Percentiles rank a stretch among this genome's conserved stretches.
phyloP scores from a whole-genome alignment of 2,329 filamentous ascomycete genomes.

The Calcarisporium arbuscula region DNA sequence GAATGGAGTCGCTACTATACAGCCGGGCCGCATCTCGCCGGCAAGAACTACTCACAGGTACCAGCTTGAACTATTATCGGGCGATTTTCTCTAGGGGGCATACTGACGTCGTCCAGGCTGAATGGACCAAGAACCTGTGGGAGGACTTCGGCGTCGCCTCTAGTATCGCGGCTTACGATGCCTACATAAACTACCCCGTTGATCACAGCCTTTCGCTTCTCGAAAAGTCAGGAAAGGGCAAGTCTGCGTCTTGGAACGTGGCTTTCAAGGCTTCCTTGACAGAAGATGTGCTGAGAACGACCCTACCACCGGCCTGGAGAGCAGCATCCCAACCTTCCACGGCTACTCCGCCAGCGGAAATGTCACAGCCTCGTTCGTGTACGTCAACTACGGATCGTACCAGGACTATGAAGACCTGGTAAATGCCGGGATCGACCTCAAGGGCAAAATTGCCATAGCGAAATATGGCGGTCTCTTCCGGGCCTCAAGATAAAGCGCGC shows the following conservation, averaged over 20 bases:
- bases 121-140: slow-evolving; percentile 72
- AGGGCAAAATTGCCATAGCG: slow-evolving; percentile 80
- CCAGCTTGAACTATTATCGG: background rate
- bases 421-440: slow-evolving; percentile 64
- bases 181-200: slow-evolving; percentile 71
- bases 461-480: slow-evolving; percentile 85
- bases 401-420: slow-evolving; percentile 78
- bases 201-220: slow-evolving; percentile 64
- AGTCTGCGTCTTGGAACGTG: slow-evolving; percentile 46
- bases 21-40: slow-evolving; percentile 66
- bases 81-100: background rate
- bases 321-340: slow-evolving; percentile 84
- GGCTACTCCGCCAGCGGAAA: slow-evolving; percentile 92
- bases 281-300: slow-evolving; percentile 85
- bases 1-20: slow-evolving; percentile 79
- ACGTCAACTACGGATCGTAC: slow-evolving; percentile 86
- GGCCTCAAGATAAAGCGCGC: slow-evolving; percentile 90
- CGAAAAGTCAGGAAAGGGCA: slow-evolving; percentile 31
- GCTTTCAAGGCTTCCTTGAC: slow-evolving; percentile 74
- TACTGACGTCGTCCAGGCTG: slow-evolving; percentile 37
- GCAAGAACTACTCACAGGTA: slow-evolving; percentile 69
- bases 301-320: slow-evolving; percentile 62
- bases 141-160: slow-evolving; percentile 62
- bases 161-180: slow-evolving; percentile 63
- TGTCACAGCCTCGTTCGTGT: slow-evolving; percentile 81